Base-by-base conservation (phyloP, 805 yeast genomes). In the Saturnispora hagleri region DNA sequence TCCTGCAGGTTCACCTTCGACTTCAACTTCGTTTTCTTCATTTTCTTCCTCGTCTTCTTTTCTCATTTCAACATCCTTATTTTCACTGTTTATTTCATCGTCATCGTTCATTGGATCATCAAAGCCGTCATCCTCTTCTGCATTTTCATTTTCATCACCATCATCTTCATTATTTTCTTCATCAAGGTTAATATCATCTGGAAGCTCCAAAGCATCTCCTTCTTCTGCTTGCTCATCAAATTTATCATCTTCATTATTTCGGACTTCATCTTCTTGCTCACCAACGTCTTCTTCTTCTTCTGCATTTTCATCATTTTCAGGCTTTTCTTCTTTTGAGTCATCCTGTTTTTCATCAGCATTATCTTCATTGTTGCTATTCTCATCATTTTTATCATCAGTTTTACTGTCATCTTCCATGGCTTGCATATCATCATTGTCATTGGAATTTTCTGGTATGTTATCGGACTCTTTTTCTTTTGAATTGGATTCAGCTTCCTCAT, bases 131-230 rank as follows among this genome's bases (percentile, higher is more conserved):
- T 63, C 65, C 43, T 63, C 63, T 24, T 57, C 64, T 26, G 57
- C 65, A 13, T 57, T 61, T 12, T 56, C 62, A 8, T 53, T 61
- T 4, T 57, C 63, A 43, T 51, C 62, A 12, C 50, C 62, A 5
- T 60, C 62, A 5, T 60, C 65, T 13, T 52, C 65, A 7, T 56
- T 60, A 5, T 55, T 42, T 69, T 77, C 90, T 5, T 76, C 83
- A 24, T 79, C 95, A n/a, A 91, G 71, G 58, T 91, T 82, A 74
- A 91, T 79, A 60, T 90, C 96, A 15, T 93, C 98, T 0, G 98
- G 97, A 28, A 91, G 72, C 22, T 93, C 97, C 57, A 91, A 71
- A 3, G 90, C 82, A 54, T 93, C 98, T 5, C 81, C 73, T 63
- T 93, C 96, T 18, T 90, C 91, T 45, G 84, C 88, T 53, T 81